Evolutionary conservation across 257 asterid genomes (phyloP), one percentile per base, ranked within the genome.

Genomic region (Fraxinus quadrangulata): DNA sequence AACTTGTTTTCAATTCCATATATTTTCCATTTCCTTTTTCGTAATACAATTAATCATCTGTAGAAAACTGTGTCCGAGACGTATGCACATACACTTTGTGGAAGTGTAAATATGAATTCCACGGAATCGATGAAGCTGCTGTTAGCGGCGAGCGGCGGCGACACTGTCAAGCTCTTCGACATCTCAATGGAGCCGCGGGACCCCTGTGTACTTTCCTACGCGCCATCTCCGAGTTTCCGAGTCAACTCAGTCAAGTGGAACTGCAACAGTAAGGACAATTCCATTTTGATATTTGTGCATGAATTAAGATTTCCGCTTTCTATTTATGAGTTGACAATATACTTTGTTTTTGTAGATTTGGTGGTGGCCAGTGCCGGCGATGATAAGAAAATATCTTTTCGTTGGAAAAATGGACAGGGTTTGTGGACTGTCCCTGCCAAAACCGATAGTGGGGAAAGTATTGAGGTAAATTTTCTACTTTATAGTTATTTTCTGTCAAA

Each of bases 291-390:
- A 70, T 39, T 59, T 69, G 65, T 61, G 72, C 73, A 79, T 63
- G 28, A 26, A 10, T 3, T 24, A 24, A 26, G 19, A 24, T 63
- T 59, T 63, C 36, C 36, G 8, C 12, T 26, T 26, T 61, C 16
- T 63, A 23, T 6, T 63, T 63, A 26, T 26, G 69, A 63, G 13
- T 63, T 26, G 31, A 26, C n/a, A 10, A n/a, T 24, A 26, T 63
- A 34, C 19, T 63, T 63, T 63, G 69, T 12, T 26, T 63, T 0
- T 26, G 73, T 34, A 96, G 99, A 93, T 90, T 96, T 92, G 87
- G 99, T 96, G 69, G 85, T 96, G 86, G 98, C 97, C 26, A 89
- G 92, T 82, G 97, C 97, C 26, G 97, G 98, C 6, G 97, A 96
- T 45, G 98, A 93, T 87, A 82, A 89, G 85, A 90, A 81, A 73